These are phyloP conservation scores for Claviceps africana DNA, from an alignment of 2,329 filamentous ascomycete species.

Conservation along the genomic window DNA sequence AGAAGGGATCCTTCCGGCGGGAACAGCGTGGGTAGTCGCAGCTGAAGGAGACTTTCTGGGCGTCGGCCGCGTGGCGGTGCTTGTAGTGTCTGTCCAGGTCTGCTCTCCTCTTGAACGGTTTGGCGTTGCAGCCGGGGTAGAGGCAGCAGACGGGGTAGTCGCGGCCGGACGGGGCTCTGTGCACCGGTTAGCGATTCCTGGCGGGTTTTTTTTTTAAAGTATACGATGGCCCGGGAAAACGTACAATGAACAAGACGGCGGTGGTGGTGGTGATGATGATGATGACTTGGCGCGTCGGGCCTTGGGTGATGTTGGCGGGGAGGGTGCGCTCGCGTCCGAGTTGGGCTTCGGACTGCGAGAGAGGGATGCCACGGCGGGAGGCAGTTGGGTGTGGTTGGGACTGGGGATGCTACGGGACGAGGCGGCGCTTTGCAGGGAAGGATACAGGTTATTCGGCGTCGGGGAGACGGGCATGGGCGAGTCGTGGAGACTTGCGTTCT, in stretches of 20 bases:
- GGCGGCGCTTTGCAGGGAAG: not conserved
- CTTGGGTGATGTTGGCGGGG: conserved; percentile 6
- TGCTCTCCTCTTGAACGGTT: conserved; percentile 36
- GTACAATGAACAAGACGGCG: not conserved
- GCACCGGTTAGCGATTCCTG: not conserved
- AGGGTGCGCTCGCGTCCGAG: conserved; percentile 7
- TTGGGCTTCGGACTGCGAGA: conserved; percentile 10
- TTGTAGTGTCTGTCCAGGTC: conserved; percentile 40
- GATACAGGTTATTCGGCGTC: not conserved
- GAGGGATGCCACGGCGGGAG: conserved; percentile 3
- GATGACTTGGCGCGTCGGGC: conserved; percentile 6
- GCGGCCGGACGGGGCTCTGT: conserved; percentile 10
- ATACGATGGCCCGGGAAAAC: no score
- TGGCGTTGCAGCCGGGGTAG: conserved; percentile 26
- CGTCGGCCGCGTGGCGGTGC: conserved; percentile 30
- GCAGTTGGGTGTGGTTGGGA: conserved; percentile 3
- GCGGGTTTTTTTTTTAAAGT: no score
- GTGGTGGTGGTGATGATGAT: not conserved
- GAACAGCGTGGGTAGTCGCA: conserved; percentile 40
- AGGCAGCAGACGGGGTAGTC: conserved; percentile 26
- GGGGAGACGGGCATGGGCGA: conserved; percentile 1
- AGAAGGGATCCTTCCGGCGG: conserved; percentile 32
- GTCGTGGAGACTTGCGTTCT: not conserved
- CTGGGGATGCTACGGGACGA: conserved; percentile 2
- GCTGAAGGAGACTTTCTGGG: conserved; percentile 27